Evolutionary conservation across 257 asterid species (phyloP).

Genomic region (Capsicum baccatum): DNA sequence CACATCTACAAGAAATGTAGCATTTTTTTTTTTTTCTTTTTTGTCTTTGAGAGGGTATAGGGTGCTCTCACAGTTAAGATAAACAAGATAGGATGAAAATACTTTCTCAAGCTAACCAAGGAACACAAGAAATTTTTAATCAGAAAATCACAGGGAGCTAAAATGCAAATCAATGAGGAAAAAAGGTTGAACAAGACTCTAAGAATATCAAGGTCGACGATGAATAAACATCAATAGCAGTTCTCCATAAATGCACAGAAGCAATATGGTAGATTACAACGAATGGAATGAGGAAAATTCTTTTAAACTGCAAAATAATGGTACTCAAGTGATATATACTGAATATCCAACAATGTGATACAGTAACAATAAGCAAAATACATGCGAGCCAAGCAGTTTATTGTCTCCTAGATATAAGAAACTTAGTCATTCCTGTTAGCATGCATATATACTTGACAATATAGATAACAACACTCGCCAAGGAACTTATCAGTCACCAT

Average conservation of each 20-base stretch:
- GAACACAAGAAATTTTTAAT: not conserved
- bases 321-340: not conserved
- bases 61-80: not conserved
- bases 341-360: not conserved
- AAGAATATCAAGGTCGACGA: not conserved
- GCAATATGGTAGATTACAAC: not conserved
- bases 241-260: not conserved
- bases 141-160: not conserved
- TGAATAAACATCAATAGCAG: not conserved
- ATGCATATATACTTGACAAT: not conserved
- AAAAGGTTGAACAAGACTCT: not conserved
- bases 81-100: not conserved
- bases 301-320: not conserved
- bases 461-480: not conserved
- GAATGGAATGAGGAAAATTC: not conserved
- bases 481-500: not conserved
- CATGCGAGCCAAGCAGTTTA: not conserved
- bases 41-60: not conserved
- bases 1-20: not conserved
- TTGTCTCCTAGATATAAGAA: not conserved
- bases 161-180: conserved; percentile 13
- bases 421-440: not conserved
- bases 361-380: conserved; percentile 22
- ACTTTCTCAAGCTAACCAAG: not conserved
- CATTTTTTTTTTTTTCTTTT: not conserved